Evolutionary conservation across 73 alveolate species (phyloP).

Genomic region (Effrenium voratum): DNA sequence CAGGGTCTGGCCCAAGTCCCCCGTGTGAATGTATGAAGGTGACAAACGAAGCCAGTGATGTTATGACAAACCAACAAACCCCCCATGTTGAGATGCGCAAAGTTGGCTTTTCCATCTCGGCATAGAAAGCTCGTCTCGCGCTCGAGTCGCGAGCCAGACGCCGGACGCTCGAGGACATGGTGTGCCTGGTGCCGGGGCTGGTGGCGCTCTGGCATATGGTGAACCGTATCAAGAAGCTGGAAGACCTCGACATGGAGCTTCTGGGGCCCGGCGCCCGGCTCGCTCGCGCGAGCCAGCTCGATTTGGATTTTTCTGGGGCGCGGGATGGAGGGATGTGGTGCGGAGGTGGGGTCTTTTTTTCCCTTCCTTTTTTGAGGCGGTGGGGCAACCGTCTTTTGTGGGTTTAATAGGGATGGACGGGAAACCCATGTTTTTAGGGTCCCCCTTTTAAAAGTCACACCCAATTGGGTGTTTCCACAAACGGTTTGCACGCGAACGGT

Average conservation of each 20-base stretch:
- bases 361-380: background rate
- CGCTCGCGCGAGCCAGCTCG: background rate
- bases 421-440: too few relatives aligned
- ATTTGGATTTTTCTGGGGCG: background rate
- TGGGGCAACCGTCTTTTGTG: too few relatives aligned
- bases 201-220: background rate
- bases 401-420: too few relatives aligned
- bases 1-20: background rate
- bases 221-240: background rate
- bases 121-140: background rate
- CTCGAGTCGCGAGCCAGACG: background rate
- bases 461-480: too few relatives aligned
- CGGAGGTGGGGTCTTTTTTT: background rate
- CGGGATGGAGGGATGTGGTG: background rate
- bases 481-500: too few relatives aligned
- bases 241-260: background rate
- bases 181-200: slow-evolving; percentile 30
- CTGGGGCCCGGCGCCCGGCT: background rate
- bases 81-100: background rate
- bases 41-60: background rate
- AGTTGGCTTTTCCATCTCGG: background rate
- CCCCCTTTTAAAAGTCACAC: too few relatives aligned
- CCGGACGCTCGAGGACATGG: background rate
- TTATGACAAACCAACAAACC: too few relatives aligned
- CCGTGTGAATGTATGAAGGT: background rate